Evolutionary conservation across 2,329 filamentous ascomycete genomes (phyloP).

Genomic region (Microcyclosporella mali): DNA sequence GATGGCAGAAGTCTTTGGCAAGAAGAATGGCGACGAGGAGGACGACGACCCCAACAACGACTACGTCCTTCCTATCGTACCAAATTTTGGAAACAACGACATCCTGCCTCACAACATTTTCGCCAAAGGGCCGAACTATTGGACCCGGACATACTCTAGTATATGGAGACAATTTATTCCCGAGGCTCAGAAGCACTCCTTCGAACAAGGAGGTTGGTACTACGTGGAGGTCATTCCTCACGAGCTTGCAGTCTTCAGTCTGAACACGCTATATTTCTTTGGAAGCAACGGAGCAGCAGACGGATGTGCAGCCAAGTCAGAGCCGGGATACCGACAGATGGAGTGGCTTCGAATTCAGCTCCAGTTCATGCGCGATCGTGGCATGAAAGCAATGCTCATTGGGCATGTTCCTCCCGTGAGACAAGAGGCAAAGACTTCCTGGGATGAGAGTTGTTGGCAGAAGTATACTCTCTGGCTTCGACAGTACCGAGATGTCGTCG

Average conservation of each 20-base stretch:
- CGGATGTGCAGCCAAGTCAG: constrained; percentile 69
- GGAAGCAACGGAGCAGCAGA: constrained; percentile 89
- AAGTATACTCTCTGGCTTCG: constrained; percentile 88
- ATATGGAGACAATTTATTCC: constrained; percentile 87
- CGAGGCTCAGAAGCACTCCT: constrained; percentile 83
- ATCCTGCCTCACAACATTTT: constrained; percentile 96
- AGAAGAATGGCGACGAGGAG: constrained; percentile 44
- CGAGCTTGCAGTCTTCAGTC: constrained; percentile 79
- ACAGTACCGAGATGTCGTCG: constrained; percentile 85
- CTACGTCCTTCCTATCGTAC: constrained; percentile 72
- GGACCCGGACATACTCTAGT: constrained; percentile 68
- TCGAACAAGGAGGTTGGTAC: constrained; percentile 91
- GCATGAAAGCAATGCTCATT: constrained; percentile 90
- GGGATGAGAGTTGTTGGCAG: constrained; percentile 98
- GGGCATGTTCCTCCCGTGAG: constrained; percentile 91
- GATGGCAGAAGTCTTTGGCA: constrained; percentile 67
- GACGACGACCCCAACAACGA: constrained; percentile 48
- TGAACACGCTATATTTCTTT: constrained; percentile 90
- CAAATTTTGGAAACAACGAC: constrained; percentile 94
- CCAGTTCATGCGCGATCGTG: constrained; percentile 69
- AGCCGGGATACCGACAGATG: constrained; percentile 90
- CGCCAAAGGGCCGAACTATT: constrained; percentile 73
- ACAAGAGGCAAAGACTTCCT: constrained; percentile 75
- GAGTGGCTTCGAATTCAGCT: constrained; percentile 93
- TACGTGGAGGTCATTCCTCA: constrained; percentile 84